phyloP scores from a whole-genome alignment of 305 asterid genomes.

The Plantago lanceolata region DNA sequence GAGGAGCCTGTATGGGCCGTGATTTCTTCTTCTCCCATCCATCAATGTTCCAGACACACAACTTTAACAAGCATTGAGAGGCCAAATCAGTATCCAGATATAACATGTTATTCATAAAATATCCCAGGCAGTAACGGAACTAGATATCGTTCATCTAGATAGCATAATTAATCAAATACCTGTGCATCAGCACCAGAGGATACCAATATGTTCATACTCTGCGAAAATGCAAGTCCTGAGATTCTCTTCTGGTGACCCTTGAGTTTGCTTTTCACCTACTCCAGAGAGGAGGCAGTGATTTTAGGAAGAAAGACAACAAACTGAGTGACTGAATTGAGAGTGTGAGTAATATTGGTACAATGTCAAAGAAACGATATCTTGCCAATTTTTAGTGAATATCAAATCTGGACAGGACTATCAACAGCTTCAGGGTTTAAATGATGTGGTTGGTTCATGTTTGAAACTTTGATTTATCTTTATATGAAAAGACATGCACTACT shows the following conservation, averaged over 20 bases:
- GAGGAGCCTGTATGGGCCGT: constrained; percentile 71
- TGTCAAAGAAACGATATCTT: too few species aligned
- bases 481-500: too few species aligned
- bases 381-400: too few species aligned
- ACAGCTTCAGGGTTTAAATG: too few species aligned
- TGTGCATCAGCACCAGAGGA: constrained; percentile 98
- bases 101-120: neutral
- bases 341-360: too few species aligned
- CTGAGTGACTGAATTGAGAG: neutral
- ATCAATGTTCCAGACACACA: constrained; percentile 83
- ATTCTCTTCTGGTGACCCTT: constrained; percentile 96
- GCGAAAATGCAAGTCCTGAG: constrained; percentile 95
- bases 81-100: constrained; percentile 10
- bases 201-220: constrained; percentile 74
- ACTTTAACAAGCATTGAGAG: constrained; percentile 40
- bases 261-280: constrained; percentile 87
- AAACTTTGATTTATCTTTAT: too few species aligned
- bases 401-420: too few species aligned
- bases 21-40: constrained; percentile 98
- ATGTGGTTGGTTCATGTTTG: too few species aligned
- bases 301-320: neutral
- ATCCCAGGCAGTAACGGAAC: constrained; percentile 15
- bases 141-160: neutral
- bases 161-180: constrained; percentile 38
- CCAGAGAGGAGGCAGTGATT: neutral